Evolutionary conservation across 2,329 filamentous ascomycete genomes (phyloP).

Genomic region (Drechslera avenae): DNA sequence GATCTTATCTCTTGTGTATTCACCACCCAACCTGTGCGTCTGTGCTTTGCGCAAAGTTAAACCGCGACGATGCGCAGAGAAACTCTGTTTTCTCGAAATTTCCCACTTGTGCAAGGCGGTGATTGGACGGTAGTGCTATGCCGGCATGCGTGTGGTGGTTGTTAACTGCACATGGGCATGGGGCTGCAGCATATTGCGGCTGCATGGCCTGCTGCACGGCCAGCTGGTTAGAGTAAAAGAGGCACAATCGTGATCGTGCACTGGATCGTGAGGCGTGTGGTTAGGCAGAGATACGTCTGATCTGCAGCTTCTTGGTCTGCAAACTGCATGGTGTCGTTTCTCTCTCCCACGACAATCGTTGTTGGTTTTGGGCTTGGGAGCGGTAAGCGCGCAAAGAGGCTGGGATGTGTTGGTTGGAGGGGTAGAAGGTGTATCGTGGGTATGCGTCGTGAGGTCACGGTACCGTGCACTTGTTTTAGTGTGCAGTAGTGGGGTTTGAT

Average conservation of each 20-base stretch:
- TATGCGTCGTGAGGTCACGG: conserved; percentile 17
- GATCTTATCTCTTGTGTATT: no score
- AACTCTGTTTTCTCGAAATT: not conserved
- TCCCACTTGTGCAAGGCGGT: not conserved
- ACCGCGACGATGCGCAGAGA: not conserved
- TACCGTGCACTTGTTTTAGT: conserved; percentile 11
- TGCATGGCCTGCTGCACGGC: not conserved
- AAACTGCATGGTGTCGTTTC: not conserved
- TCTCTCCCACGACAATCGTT: not conserved
- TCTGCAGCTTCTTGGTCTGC: no score
- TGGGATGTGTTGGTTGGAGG: conserved; percentile 7
- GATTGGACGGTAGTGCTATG: conserved; percentile 1
- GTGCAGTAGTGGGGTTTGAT: conserved; percentile 13
- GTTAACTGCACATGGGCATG: no score
- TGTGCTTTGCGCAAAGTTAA: no score
- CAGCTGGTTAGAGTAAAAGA: no score
- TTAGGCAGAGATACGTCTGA: no score
- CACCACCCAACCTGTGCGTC: no score
- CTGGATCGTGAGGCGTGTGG: no score
- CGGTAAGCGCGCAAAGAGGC: conserved; percentile 15
- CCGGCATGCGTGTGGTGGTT: not conserved
- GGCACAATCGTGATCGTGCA: no score
- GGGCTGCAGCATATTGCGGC: not conserved
- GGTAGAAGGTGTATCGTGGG: conserved; percentile 8
- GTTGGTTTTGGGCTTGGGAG: not conserved